Evolutionary conservation across 2,329 filamentous ascomycete genomes (phyloP).

Genomic region (Penicillium sp.): DNA sequence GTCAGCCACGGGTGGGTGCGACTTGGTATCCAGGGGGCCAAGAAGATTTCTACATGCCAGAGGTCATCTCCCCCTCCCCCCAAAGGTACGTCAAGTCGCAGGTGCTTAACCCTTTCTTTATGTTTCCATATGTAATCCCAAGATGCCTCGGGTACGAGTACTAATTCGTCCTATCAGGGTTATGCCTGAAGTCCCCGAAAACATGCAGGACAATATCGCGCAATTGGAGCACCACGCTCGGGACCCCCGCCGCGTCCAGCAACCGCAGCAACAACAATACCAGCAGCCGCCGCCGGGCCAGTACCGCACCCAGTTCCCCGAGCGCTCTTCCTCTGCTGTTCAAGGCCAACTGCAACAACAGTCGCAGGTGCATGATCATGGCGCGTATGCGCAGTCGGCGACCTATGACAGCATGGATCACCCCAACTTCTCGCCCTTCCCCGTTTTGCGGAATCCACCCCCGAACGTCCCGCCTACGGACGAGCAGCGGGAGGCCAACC

Average conservation of each 20-base stretch:
- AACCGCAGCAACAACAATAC: slow-evolving; percentile 31
- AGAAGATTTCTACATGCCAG: slow-evolving; percentile 70
- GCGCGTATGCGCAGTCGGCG: slow-evolving; percentile 54
- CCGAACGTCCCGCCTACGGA: slow-evolving; percentile 91
- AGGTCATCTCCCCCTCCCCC: slow-evolving; percentile 68
- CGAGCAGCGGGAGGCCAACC: slow-evolving; percentile 86
- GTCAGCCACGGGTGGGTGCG: slow-evolving; percentile 53
- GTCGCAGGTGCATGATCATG: slow-evolving; percentile 34
- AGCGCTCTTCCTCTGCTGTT: slow-evolving; percentile 38
- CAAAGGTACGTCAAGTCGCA: slow-evolving; percentile 57
- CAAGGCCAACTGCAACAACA: slow-evolving; percentile 32
- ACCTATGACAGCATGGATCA: slow-evolving; percentile 53
- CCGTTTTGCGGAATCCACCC: slow-evolving; percentile 73
- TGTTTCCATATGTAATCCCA: slow-evolving; percentile 1
- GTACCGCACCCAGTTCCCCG: slow-evolving; percentile 37
- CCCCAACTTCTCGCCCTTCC: slow-evolving; percentile 89
- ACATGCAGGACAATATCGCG: slow-evolving; percentile 93
- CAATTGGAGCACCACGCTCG: slow-evolving; percentile 80
- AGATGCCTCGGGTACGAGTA: slow-evolving; percentile 23
- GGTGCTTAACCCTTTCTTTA: slow-evolving; percentile 1
- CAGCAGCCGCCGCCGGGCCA: slow-evolving; percentile 32
- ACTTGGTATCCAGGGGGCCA: slow-evolving; percentile 68
- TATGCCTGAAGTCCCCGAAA: slow-evolving; percentile 92
- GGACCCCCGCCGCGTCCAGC: slow-evolving; percentile 47
- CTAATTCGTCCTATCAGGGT: slow-evolving; percentile 58